Base-by-base conservation (phyloP, 306 rosid species). In the Medicago lupulina region DNA sequence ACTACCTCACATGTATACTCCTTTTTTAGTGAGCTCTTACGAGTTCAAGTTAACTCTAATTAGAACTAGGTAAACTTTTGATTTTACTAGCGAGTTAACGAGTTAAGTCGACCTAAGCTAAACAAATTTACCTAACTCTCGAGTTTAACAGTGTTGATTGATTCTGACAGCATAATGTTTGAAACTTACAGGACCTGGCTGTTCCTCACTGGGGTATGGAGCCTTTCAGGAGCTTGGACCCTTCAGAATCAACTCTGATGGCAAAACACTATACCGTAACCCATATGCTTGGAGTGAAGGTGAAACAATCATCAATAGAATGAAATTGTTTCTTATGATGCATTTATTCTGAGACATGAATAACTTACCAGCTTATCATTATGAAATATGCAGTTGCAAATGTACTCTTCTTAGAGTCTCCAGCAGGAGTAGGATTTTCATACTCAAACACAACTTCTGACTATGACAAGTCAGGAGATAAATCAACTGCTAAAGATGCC, bases 201-300 rank as follows among this genome's bases (percentile, higher is more conserved):
- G 82, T 50, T 87, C 89, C 1, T 89, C 95, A 5, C 49, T 89
- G 0, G 90, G 91, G 38, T 78, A 64, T 73, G 90, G 92, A 54
- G 90, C 86, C 23, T 75, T 89, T 86, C 54, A 82, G 61, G 88
- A 87, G 76, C 38, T 86, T 14, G 91, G 95, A 89, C 95, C 95
- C 34, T 87, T 87, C 66, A 82, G 88, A 71, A 82, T 87, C 68
- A 76, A 76, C 53, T 60, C 76, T 18, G 81, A 87, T 23, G 86
- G 90, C n/a, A 84, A 79, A 73, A 87, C 86, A n/a, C 80, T 89
- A 2, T 73, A 41, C 23, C 76, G 11, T 7, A 89, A 85, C 60
- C 14, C 28, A 19, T 74, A 76, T 84, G 73, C 90, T 4, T 89
- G 91, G 95, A 84, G 82, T 70, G 67, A 76, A 64, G 75, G 82